Evolutionary conservation across 2,329 filamentous ascomycete genomes (phyloP), one percentile per base, ranked within the genome.

Genomic region (Ophiobolus disseminans): DNA sequence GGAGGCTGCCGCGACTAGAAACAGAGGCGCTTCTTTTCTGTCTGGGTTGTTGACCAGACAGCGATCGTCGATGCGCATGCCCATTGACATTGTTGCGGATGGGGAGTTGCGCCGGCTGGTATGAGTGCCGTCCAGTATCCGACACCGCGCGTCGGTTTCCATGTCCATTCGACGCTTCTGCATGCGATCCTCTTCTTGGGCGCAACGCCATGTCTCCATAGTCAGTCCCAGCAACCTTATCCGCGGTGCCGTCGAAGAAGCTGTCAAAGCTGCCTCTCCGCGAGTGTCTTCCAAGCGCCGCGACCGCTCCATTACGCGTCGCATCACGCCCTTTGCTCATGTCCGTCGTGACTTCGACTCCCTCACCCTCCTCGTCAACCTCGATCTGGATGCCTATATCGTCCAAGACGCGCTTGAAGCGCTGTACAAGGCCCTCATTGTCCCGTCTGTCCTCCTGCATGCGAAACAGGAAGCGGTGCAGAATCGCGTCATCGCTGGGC

Each of bases 381-480:
- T 90, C 86, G 44, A 94, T 78, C 17, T 86, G 86, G 80, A 91
- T 85, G 2, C 52, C 58, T 26, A 63, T 57, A 19, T 83, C 80
- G 13, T 75, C 77, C 57, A 95, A 78, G 50, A 90, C 79, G 48
- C 81, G 77, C 69, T 86, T 82, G 62, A 94, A 92, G 59, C 87
- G 88, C 48, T 87, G 83, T 55, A 84, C 80, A 21, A 95, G 77
- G 81, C 51, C 49, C 42, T 66, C 60, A 50, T 65, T 50, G 34
- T 58, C 11, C 5, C 50, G 48, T 11, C 53, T 46, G 14, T 65
- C 51, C 54, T 66, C 61, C 57, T 68, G 69, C 68, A 96, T 85
- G 63, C 87, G 87, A 69, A 94, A 90, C 46, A 96, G 75, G 62
- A 95, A 86, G 55, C 87, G 84, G 57, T 91, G 86, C 64, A 91